phyloP scores from a whole-genome alignment of 2,329 filamentous ascomycete species.

The Daldinia eschscholtzii region DNA sequence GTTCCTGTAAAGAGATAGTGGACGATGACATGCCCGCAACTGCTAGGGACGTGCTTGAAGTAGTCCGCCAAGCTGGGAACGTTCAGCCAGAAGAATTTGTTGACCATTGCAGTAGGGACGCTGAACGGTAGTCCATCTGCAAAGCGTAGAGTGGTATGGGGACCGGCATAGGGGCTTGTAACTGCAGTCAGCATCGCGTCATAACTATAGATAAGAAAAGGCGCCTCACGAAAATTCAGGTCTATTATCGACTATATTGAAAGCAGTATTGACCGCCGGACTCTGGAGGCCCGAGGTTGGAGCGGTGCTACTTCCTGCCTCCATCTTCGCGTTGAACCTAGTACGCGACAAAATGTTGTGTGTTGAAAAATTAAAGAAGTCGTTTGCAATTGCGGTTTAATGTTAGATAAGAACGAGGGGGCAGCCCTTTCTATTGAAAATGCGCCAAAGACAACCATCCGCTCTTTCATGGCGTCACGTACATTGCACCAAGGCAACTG shows the following conservation, averaged over 20 bases:
- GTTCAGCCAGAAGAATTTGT: constrained; percentile 6
- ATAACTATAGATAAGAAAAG: background rate
- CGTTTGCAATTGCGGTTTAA: background rate
- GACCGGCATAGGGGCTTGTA: constrained; percentile 20
- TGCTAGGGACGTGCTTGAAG: constrained; percentile 38
- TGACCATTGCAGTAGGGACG: constrained; percentile 11
- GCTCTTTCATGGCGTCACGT: background rate
- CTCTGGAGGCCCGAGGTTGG: background rate
- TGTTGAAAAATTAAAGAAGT: background rate
- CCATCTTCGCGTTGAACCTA: background rate
- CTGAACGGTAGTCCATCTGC: constrained; percentile 16
- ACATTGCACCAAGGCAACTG: background rate
- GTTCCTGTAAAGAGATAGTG: constrained; percentile 45
- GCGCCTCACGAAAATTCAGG: constrained; percentile 21
- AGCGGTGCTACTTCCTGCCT: background rate
- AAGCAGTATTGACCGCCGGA: background rate
- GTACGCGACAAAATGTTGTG: background rate
- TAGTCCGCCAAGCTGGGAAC: background rate
- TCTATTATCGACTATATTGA: background rate
- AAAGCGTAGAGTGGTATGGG: constrained; percentile 5
- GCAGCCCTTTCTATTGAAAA: background rate
- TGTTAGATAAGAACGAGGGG: background rate
- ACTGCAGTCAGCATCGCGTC: background rate
- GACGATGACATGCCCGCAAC: constrained; percentile 44
- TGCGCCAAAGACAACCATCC: background rate